Evolutionary conservation across 1,284 basidiomycete species (phyloP), one percentile per base, ranked within the genome.

Genomic region (Termitomyces sp.): DNA sequence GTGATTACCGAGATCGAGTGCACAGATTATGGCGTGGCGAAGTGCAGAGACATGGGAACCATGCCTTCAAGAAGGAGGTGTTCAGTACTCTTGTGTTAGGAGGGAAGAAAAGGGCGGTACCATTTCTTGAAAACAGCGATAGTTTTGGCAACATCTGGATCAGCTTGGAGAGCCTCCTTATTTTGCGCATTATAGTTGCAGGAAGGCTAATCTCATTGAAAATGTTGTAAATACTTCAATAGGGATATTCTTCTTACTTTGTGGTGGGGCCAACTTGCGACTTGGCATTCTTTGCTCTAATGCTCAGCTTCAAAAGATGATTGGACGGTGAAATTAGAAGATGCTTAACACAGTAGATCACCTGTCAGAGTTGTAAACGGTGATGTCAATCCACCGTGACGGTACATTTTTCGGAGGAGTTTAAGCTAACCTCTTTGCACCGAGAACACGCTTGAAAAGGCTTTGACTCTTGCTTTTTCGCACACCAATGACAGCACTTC

Each of bases 401-500:
- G 30, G 21, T 34, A 21, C 30, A 28, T 36, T 36, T 34, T 31
- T 5, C 3, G 24, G 45, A 34, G 31, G 39, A 42, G 51, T 39
- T 28, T 44, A 15, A 58, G 54, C 59, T 5, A 3, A 59, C 61
- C 62, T 64, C 64, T 56, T 64, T 67, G 59, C 62, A 64, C n/a
- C 56, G 59, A 13, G 52, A 57, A 58, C 62, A 63, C 13, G 61
- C 62, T 50, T 62, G 60, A 43, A 62, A 66, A n/a, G 58, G 58
- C 54, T 63, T 64, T 10, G 57, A 31, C n/a, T 60, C 51, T 53
- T 64, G 61, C 52, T 62, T 62, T 55, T 65, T 64, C 33, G 52
- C 53, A 48, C 64, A 65, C 65, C 62, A 65, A 41, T 64, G 64
- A 54, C 64, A 65, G 17, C 55, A 47, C 39, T 64, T 64, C 13